Percentiles rank a stretch among this genome's conserved stretches.
Conservation (phyloP, 1,139 yeast genomes). For the Debaryomyces nepalensis region DNA sequence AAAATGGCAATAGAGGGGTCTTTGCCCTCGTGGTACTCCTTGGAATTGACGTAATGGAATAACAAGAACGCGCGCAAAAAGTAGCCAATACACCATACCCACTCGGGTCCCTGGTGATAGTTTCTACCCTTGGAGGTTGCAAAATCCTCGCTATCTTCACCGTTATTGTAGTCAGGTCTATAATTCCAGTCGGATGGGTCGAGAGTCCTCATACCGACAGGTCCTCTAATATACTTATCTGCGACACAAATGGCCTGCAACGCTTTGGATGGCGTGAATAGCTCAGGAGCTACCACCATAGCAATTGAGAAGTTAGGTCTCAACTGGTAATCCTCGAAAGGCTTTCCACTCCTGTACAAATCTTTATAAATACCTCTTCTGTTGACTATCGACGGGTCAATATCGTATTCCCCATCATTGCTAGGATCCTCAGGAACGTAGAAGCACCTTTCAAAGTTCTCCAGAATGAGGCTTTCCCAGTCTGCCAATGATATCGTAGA, state of each 20-base stretch:
- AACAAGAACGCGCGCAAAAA: constrained; percentile 75
- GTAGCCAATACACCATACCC: constrained; percentile 94
- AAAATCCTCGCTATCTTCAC: constrained; percentile 82
- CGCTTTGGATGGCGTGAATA: constrained; percentile 69
- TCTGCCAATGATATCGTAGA: constrained; percentile 53
- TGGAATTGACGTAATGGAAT: constrained; percentile 51
- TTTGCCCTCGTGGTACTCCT: constrained; percentile 25
- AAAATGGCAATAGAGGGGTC: constrained; percentile 40
- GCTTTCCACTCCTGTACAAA: constrained; percentile 75
- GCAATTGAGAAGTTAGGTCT: constrained; percentile 94
- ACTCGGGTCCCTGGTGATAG: constrained; percentile 98
- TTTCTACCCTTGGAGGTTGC: constrained; percentile 95
- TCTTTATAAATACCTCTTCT: constrained; percentile 96
- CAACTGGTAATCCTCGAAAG: constrained; percentile 91
- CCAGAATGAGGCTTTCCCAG: constrained; percentile 75
- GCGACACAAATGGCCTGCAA: constrained; percentile 68
- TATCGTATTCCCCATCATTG: constrained; percentile 56
- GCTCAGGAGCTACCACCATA: constrained; percentile 90
- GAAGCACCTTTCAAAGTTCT: constrained; percentile 77
- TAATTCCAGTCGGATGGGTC: constrained; percentile 94
- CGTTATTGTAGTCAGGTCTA: constrained; percentile 82
- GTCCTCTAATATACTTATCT: constrained; percentile 78
- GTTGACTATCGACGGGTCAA: constrained; percentile 71
- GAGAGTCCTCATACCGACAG: constrained; percentile 87
- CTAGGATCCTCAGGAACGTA: constrained; percentile 69